Conservation (phyloP, 257 asterid species). For the Ilex aquifolium region DNA sequence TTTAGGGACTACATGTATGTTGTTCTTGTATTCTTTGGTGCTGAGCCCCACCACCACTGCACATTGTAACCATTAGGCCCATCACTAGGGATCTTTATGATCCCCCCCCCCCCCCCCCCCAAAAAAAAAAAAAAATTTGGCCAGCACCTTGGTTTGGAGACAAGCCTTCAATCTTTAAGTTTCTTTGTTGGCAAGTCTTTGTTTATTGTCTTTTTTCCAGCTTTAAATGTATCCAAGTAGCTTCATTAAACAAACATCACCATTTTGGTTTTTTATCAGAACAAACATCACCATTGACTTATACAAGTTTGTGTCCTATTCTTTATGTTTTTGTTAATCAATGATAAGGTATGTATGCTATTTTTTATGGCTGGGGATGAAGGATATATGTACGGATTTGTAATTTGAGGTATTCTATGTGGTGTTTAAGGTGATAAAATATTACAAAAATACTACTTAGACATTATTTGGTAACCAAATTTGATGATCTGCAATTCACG, state of each 20-base stretch:
- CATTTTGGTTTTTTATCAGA: too few relatives aligned
- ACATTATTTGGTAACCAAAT: too few relatives aligned
- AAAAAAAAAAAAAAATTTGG: too few relatives aligned
- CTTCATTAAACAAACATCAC: conserved; percentile 5
- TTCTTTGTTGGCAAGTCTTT: conserved; percentile 19
- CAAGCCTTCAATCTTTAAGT: conserved; percentile 24
- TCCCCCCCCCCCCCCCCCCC: too few relatives aligned
- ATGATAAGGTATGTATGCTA: background rate
- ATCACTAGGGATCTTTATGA: conserved; percentile 17
- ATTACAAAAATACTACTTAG: too few relatives aligned
- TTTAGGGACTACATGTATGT: conserved; percentile 11
- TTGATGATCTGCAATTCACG: too few relatives aligned
- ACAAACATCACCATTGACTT: background rate
- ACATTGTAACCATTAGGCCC: conserved; percentile 20
- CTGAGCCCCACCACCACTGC: conserved; percentile 22
- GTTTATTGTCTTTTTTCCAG: conserved; percentile 18
- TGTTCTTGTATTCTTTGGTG: conserved; percentile 5
- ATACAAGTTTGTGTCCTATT: too few relatives aligned
- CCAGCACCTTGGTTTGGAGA: conserved; percentile 21
- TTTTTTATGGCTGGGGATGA: background rate
- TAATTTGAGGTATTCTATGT: background rate
- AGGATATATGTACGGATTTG: background rate
- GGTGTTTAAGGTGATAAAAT: background rate
- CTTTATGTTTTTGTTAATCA: background rate
- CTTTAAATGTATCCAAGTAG: conserved; percentile 19